Evolutionary conservation across 176 grass and related monocot species (phyloP), one percentile per base, ranked within the genome.

Genomic region (Pontederia crassipes): DNA sequence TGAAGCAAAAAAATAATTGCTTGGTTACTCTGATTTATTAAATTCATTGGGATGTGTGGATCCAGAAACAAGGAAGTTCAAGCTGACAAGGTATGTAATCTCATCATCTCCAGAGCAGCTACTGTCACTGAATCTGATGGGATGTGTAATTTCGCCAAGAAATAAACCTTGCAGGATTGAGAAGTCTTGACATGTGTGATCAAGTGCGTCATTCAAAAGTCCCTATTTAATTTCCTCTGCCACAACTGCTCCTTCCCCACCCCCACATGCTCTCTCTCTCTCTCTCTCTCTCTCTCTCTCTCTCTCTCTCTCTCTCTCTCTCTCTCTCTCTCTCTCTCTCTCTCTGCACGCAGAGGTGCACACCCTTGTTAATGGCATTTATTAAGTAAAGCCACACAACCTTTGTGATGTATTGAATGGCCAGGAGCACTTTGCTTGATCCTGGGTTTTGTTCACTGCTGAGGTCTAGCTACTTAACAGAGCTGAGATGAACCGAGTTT

Each of bases 151-250:
- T 40, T 40, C 2, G 32, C 32, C 32, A 40, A 40, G 32, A 40
- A 40, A 4, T 40, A 3, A 40, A 40, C 4, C 32, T 40, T 40
- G 32, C 32, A 40, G 32, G 32, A 40, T 40, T 40, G 32, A 40
- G 32, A 40, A 40, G 32, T 40, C 32, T 40, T 40, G 32, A 40
- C 32, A 40, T 40, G 32, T 54, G 12, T 54, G 51, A 54, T 54
- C 51, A 54, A 40, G 51, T 54, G 8, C n/a, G 51, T 16, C 51
- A 54, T 17, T 11, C 7, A 54, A 54, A 54, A 6, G 24, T 28
- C 57, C 28, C 24, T 59, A 32, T 28, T 59, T 59, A 55, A 55
- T 55, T 55, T 55, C 24, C 57, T 59, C 57, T 59, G 57, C 57
- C 57, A 59, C 57, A 59, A 59, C 57, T 27, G 28, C 57, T 27